A percentile compares a stretch with the other conserved stretches of the same genome.
Evolutionary conservation across 331 rosid genomes (phyloP).

Genomic region (Stylosanthes scabra): DNA sequence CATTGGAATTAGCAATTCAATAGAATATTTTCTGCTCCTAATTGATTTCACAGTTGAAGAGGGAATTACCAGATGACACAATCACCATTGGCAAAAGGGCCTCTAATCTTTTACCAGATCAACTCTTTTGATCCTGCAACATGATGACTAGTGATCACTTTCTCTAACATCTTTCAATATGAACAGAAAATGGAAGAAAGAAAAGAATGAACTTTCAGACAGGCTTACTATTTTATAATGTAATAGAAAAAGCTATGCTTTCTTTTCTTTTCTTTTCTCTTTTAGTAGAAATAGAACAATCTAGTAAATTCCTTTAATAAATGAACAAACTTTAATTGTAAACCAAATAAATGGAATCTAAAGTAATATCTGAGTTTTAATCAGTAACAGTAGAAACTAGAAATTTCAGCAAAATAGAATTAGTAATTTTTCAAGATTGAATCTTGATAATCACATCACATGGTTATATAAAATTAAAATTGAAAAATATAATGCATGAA

Average conservation of each 20-base stretch:
- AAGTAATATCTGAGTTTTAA: neutral
- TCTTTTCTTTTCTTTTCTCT: too few species aligned
- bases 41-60: constrained; percentile 33
- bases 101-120: constrained; percentile 36
- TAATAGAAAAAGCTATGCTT: too few species aligned
- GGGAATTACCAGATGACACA: constrained; percentile 32
- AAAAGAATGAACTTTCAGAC: constrained; percentile 35
- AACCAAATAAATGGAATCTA: constrained; percentile 32
- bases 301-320: constrained; percentile 18
- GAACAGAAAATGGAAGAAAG: constrained; percentile 25
- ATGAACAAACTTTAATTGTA: constrained; percentile 12
- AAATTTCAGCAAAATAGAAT: constrained; percentile 5
- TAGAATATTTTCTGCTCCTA: constrained; percentile 42
- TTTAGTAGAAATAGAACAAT: neutral
- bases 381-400: constrained; percentile 4
- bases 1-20: constrained; percentile 41
- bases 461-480: neutral
- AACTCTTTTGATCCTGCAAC: constrained; percentile 51
- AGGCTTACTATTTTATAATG: constrained; percentile 1
- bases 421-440: neutral
- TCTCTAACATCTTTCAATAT: constrained; percentile 3
- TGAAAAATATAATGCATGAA: constrained; percentile 17
- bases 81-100: constrained; percentile 39
- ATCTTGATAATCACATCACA: neutral
- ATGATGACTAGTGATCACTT: constrained; percentile 23